Conservation (phyloP, 257 asterid genomes). For the Capsicum pubescens region DNA sequence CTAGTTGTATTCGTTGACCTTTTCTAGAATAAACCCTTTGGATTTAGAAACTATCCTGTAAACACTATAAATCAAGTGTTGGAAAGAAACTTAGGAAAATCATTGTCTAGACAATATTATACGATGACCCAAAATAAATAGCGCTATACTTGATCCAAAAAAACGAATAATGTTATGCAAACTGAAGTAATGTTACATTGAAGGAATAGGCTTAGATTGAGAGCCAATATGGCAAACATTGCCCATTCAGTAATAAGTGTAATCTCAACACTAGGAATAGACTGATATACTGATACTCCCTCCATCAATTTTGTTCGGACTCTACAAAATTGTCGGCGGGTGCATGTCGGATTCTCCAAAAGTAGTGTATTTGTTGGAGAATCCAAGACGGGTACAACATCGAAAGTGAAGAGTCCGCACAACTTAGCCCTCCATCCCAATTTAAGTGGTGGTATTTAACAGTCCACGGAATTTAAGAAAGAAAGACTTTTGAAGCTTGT, state of each 20-base stretch:
- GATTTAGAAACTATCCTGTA: not conserved
- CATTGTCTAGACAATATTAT: not conserved
- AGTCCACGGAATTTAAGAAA: too few relatives aligned
- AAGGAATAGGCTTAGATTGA: not conserved
- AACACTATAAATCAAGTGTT: not conserved
- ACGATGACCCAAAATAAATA: not conserved
- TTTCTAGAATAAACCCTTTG: not conserved
- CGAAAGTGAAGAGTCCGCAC: too few relatives aligned
- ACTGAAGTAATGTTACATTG: not conserved
- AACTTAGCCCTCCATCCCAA: too few relatives aligned
- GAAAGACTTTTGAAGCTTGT: too few relatives aligned
- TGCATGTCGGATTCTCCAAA: too few relatives aligned
- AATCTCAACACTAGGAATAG: not conserved
- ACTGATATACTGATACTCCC: too few relatives aligned
- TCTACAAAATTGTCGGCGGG: too few relatives aligned
- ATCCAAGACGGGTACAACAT: too few relatives aligned
- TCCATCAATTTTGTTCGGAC: too few relatives aligned
- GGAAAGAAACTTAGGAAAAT: not conserved
- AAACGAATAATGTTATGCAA: not conserved
- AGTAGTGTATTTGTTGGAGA: too few relatives aligned
- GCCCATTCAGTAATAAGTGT: not conserved
- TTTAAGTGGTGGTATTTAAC: too few relatives aligned
- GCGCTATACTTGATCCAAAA: too few relatives aligned
- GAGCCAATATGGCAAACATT: not conserved
- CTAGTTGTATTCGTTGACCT: not conserved